Conservation (phyloP, 2,329 filamentous ascomycete genomes). For the Alternaria burnsii region DNA sequence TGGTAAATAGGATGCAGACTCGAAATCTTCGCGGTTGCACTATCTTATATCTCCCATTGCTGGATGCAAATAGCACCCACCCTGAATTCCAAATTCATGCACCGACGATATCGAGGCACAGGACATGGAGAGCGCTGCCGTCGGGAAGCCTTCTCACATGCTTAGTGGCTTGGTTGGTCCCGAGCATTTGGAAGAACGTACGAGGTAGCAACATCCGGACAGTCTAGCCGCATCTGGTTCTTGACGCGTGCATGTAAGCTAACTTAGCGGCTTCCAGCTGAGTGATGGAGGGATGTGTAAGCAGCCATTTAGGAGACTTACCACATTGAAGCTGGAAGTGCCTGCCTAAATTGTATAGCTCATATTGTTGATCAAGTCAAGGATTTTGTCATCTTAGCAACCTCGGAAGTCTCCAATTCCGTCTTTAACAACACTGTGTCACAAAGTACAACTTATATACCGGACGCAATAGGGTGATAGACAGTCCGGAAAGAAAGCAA, state of each 20-base stretch:
- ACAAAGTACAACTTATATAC: neutral
- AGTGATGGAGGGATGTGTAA: conserved; percentile 2
- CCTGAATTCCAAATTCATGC: neutral
- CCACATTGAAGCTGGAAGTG: neutral
- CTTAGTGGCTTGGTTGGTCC: neutral
- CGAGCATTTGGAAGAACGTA: neutral
- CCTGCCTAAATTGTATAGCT: neutral
- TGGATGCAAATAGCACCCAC: neutral
- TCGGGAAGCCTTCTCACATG: neutral
- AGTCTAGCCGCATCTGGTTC: neutral
- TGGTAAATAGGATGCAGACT: neutral
- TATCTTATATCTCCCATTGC: neutral
- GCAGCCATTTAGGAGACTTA: neutral
- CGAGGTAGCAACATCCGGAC: neutral
- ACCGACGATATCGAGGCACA: neutral
- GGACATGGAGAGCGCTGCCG: neutral
- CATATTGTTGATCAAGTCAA: neutral
- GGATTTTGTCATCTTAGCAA: neutral
- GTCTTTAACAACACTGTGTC: neutral
- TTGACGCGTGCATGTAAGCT: neutral
- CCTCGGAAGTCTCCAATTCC: neutral
- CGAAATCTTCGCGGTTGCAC: neutral
- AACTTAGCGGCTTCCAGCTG: neutral
- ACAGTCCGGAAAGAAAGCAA: neutral
- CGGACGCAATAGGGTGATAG: neutral